Conservation (phyloP, 768 basidiomycete species). For the Pisolithus tinctorius region DNA sequence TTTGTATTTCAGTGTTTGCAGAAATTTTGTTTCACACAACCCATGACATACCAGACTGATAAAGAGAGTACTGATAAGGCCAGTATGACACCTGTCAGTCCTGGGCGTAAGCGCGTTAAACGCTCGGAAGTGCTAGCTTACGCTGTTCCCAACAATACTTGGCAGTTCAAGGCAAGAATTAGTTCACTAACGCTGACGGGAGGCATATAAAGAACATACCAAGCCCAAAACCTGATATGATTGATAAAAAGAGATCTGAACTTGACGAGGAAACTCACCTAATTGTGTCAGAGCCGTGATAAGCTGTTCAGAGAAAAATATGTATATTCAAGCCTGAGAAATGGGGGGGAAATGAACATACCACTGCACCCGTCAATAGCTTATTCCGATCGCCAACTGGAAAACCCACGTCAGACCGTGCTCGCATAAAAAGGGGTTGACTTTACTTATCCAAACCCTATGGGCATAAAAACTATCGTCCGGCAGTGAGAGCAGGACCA, state of each 20-base stretch:
- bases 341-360: neutral
- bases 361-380: constrained; percentile 9
- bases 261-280: constrained; percentile 1
- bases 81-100: neutral
- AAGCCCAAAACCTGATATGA: neutral
- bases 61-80: neutral
- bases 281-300: constrained; percentile 8
- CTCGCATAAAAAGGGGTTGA: neutral
- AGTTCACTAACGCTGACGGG: neutral
- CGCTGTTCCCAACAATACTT: neutral
- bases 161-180: neutral
- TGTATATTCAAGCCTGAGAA: neutral
- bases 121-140: neutral
- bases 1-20: neutral
- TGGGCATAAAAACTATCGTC: constrained; percentile 18
- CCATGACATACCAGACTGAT: neutral
- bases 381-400: constrained; percentile 16
- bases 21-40: neutral
- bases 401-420: neutral
- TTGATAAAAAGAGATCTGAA: no score
- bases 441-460: constrained; percentile 21
- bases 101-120: neutral
- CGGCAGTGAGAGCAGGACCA: neutral
- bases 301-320: neutral
- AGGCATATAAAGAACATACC: neutral